Conservation (phyloP, 1,284 basidiomycete genomes). For the Ganoderma sinense region DNA sequence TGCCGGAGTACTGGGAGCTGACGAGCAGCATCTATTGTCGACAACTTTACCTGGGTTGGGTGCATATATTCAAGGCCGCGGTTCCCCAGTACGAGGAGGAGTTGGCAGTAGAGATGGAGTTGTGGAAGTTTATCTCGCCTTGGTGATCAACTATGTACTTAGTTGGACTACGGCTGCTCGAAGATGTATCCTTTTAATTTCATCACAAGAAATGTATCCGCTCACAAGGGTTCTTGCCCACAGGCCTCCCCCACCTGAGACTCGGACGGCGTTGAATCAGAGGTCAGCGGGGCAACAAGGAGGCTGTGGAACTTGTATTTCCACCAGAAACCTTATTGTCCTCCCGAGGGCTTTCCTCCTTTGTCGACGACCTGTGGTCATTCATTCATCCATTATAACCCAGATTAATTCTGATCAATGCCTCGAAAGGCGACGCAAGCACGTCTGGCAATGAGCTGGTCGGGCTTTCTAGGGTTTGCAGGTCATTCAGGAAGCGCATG, state of each 20-base stretch:
- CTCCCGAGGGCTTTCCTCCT: too few relatives aligned
- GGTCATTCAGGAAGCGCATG: background rate
- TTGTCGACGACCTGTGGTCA: too few relatives aligned
- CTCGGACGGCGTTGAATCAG: too few relatives aligned
- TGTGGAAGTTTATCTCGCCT: background rate
- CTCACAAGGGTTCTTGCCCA: too few relatives aligned
- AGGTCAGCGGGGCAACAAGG: too few relatives aligned
- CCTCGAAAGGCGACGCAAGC: conserved; percentile 26
- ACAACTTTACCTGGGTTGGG: background rate
- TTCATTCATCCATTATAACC: too few relatives aligned
- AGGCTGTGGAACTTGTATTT: too few relatives aligned
- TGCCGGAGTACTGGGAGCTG: conserved; percentile 14
- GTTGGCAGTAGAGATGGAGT: background rate
- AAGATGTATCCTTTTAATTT: background rate
- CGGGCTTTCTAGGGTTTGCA: background rate
- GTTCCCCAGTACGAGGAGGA: conserved; percentile 1
- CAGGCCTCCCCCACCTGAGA: too few relatives aligned
- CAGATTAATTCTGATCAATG: too few relatives aligned
- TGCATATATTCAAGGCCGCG: background rate
- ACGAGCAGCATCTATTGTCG: background rate
- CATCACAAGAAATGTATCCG: too few relatives aligned
- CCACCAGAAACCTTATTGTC: too few relatives aligned
- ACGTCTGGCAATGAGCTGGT: conserved; percentile 39
- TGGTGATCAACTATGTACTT: background rate
- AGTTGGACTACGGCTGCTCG: background rate